A percentile compares a stretch with the other conserved stretches of the same genome.
These are phyloP conservation scores for Begonia loranthoides DNA, from an alignment of 306 rosid species.

Conservation along the genomic window DNA sequence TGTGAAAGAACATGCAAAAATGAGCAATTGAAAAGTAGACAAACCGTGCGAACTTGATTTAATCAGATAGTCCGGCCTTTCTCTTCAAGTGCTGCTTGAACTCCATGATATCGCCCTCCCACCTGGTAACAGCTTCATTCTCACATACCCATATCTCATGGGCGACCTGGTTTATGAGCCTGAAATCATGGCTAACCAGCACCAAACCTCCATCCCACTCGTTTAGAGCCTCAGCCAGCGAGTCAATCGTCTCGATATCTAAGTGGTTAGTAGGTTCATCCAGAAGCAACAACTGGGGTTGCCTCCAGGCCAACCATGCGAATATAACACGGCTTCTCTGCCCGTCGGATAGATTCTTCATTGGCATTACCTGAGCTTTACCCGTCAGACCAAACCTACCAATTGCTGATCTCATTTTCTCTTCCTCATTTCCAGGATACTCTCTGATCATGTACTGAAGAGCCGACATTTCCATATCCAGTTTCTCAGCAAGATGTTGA, in stretches of 20 bases:
- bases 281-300: constrained; percentile 77
- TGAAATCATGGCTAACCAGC: constrained; percentile 94
- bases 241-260: constrained; percentile 94
- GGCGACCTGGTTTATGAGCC: constrained; percentile 97
- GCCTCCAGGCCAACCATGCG: constrained; percentile 92
- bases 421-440: constrained; percentile 96
- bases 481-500: constrained; percentile 89
- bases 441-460: constrained; percentile 71
- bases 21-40: neutral
- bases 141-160: constrained; percentile 96
- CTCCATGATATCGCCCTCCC: constrained; percentile 93
- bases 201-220: constrained; percentile 99
- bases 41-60: constrained; percentile 6
- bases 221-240: constrained; percentile 85
- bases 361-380: constrained; percentile 94
- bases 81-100: constrained; percentile 70
- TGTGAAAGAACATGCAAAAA: neutral
- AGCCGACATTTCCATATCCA: constrained; percentile 80
- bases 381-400: constrained; percentile 90
- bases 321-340: constrained; percentile 92
- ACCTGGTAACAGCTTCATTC: constrained; percentile 66
- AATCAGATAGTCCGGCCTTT: constrained; percentile 69
- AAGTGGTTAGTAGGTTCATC: constrained; percentile 97
- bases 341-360: constrained; percentile 94
- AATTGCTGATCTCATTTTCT: constrained; percentile 84